Percentiles rank a stretch among this genome's conserved stretches.
phyloP scores from a whole-genome alignment of 1,284 basidiomycete species.

The Ustilago hordei region DNA sequence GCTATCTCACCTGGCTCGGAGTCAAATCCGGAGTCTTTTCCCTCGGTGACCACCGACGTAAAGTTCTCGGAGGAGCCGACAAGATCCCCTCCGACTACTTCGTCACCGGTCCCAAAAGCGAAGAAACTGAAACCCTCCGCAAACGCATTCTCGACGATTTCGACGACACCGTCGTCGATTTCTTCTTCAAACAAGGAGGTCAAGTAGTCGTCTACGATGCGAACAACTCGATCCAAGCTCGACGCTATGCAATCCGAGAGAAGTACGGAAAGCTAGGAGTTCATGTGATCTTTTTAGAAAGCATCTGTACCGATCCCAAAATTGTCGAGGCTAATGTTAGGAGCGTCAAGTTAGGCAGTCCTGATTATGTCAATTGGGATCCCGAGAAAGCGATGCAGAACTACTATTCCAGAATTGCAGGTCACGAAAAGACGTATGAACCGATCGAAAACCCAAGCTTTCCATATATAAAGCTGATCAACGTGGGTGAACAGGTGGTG shows the following conservation, averaged over 20 bases:
- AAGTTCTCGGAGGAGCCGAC: conserved; percentile 87
- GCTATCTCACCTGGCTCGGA: conserved; percentile 97
- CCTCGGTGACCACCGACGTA: conserved; percentile 91
- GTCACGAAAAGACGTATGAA: conserved; percentile 89
- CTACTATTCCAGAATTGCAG: conserved; percentile 88
- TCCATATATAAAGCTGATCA: conserved; percentile 95
- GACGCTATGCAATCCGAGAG: conserved; percentile 80
- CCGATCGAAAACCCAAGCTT: conserved; percentile 79
- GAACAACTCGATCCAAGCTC: conserved; percentile 86
- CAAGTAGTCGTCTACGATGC: conserved; percentile 99
- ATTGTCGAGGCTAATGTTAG: conserved; percentile 94
- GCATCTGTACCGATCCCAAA: conserved; percentile 76
- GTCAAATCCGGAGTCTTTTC: conserved; percentile 95
- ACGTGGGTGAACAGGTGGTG: conserved; percentile 76
- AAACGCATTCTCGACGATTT: conserved; percentile 81
- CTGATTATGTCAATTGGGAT: conserved; percentile 90
- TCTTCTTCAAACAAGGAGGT: conserved; percentile 80
- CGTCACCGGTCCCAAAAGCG: conserved; percentile 71
- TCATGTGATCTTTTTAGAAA: conserved; percentile 88
- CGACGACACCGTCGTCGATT: conserved; percentile 88
- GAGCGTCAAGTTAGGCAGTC: conserved; percentile 94
- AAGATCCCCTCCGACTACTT: conserved; percentile 93
- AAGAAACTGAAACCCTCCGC: conserved; percentile 82
- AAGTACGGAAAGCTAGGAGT: conserved; percentile 81
- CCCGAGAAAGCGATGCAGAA: conserved; percentile 90